These are phyloP conservation scores for Suhomyces vadensis DNA, from an alignment of 805 yeast species.

Conservation along the genomic window DNA sequence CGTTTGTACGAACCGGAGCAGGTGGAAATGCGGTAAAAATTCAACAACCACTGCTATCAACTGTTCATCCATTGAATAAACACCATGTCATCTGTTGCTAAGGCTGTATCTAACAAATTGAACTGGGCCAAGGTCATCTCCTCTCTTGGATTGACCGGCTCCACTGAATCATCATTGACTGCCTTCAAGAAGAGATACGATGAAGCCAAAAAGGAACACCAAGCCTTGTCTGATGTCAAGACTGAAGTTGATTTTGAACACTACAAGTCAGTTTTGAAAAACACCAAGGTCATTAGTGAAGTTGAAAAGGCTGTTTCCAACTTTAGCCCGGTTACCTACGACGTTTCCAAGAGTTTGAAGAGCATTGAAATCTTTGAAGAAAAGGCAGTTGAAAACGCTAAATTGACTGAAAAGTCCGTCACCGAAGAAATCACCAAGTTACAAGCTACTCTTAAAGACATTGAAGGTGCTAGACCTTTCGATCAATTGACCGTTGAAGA, in stretches of 20 bases:
- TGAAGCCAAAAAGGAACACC: conserved; percentile 86
- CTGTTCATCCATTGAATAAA: conserved; percentile 5
- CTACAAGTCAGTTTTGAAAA: conserved; percentile 81
- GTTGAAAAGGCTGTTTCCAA: conserved; percentile 72
- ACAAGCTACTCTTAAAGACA: conserved; percentile 86
- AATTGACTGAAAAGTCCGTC: conserved; percentile 87
- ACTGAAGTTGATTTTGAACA: conserved; percentile 76
- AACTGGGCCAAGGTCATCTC: conserved; percentile 94
- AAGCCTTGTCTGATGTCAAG: conserved; percentile 70
- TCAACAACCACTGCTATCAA: background rate
- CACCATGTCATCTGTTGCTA: conserved; percentile 44
- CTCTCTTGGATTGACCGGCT: conserved; percentile 87
- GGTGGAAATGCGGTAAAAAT: conserved; percentile 3
- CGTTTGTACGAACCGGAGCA: conserved; percentile 3
- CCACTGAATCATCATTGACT: conserved; percentile 83
- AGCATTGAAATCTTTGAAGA: conserved; percentile 91
- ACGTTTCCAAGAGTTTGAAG: conserved; percentile 85
- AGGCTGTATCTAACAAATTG: conserved; percentile 77
- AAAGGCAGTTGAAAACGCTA: conserved; percentile 94
- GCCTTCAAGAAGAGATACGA: conserved; percentile 98
- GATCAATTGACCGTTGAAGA: conserved; percentile 96
- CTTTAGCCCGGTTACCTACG: conserved; percentile 83
- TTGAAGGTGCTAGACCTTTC: conserved; percentile 96
- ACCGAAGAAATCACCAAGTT: conserved; percentile 81
- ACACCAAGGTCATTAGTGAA: conserved; percentile 74